Evolutionary conservation across 352 stramenopile genomes (phyloP), one percentile per base, ranked within the genome.

Genomic region (Detonula confervacea): DNA sequence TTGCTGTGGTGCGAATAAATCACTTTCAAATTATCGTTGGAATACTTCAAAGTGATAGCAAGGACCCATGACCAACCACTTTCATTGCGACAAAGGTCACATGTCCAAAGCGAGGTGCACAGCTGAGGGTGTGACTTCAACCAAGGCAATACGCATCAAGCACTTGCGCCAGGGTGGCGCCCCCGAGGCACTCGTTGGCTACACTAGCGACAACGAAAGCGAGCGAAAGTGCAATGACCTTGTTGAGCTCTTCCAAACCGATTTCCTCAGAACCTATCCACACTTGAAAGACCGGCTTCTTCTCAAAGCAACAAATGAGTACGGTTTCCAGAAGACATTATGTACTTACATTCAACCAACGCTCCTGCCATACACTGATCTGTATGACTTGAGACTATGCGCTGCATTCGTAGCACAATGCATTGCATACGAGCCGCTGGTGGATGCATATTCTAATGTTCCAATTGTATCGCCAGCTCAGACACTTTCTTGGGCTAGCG

Each of bases 311-410:
- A 22, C 2, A 33, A 81, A 84, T 73, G 77, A 84, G 44, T 72
- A 78, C 29, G 57, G 57, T 20, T 66, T 18, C 22, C 79, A 91
- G 37, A 98, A 98, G 87, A 97, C 98, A 64, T 94, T 98, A 5
- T 98, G 96, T 82, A 97, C 95, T 30, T 98, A 93, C 16, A 86
- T 98, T 33, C 91, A 96, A 2, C 96, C 96, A 7, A 98, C 96
- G 8, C 73, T 98, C 35, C 80, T 98, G 9, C 96, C 95, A 1
- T 97, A 93, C 63, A 88, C 91, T 7, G 94, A 98, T 62, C 74
- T 98, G 2, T 98, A 98, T 80, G 94, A 98, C 57, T 83, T 97
- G 7, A 84, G 95, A 12, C 76, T 91, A 8, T 90, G 96, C 59
- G 88, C 94, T 14, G 83, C 92, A 5, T 98, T 98, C 77, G 77